These are phyloP conservation scores for Rhizophora apiculata DNA, from an alignment of 345 rosid genomes.

Conservation along the genomic window DNA sequence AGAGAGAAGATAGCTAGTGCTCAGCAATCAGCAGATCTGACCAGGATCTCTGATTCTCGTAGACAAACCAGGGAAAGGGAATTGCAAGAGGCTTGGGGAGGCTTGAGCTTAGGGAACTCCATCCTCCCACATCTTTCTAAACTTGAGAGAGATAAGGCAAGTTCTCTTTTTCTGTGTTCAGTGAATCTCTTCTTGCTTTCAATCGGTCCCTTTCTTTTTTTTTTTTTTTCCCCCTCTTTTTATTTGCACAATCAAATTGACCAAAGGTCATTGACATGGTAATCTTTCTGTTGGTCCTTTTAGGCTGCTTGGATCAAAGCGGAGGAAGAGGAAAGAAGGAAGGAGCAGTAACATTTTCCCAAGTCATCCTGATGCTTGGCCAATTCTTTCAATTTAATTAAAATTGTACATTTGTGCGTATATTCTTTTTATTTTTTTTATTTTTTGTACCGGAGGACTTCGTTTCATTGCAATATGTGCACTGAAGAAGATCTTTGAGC, in stretches of 20 bases:
- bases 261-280: not conserved
- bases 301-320: constrained; percentile 91
- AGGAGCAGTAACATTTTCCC: not conserved
- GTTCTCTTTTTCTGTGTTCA: constrained; percentile 6
- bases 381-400: constrained; percentile 1
- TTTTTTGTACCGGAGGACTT: too few species aligned
- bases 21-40: constrained; percentile 28
- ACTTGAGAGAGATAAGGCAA: constrained; percentile 84
- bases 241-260: not conserved
- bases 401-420: not conserved
- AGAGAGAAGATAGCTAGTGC: constrained; percentile 49
- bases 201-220: not conserved
- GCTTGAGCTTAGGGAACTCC: constrained; percentile 74
- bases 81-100: constrained; percentile 89
- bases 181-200: not conserved
- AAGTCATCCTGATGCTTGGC: not conserved
- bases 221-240: not conserved
- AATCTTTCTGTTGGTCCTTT: constrained; percentile 10
- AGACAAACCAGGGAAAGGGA: constrained; percentile 74
- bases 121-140: constrained; percentile 63
- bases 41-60: constrained; percentile 37
- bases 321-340: constrained; percentile 72
- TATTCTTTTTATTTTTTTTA: not conserved
- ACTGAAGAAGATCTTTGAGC: too few species aligned
- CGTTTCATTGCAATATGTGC: too few species aligned